A percentile compares a stretch with the other conserved stretches of the same genome.
These are phyloP conservation scores for Leishmania guyanensis DNA, from an alignment of 208 protist species.

Conservation along the genomic window DNA sequence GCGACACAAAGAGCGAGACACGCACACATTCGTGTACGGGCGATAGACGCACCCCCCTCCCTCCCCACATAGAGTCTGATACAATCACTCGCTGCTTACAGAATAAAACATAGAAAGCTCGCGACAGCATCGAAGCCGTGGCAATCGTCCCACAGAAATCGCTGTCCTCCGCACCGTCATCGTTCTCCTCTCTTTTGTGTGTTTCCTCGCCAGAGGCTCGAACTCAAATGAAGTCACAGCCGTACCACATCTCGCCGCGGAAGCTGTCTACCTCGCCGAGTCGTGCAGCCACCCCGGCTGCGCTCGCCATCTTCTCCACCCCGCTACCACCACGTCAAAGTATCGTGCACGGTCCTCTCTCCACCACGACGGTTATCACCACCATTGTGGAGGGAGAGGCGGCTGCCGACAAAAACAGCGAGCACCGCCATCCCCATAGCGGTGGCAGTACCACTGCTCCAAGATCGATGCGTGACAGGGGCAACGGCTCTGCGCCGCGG, in stretches of 20 bases:
- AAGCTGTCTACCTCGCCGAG: neutral
- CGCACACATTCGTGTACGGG: neutral
- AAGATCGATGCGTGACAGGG: neutral
- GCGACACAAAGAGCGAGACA: neutral
- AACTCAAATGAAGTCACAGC: neutral
- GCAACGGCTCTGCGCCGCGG: neutral
- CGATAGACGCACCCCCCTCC: neutral
- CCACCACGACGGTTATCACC: constrained; percentile 21
- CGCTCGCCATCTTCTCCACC: neutral
- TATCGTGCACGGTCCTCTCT: constrained; percentile 22
- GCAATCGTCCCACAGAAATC: neutral
- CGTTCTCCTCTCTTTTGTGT: too few relatives aligned
- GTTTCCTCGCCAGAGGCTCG: too few relatives aligned
- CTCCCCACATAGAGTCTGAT: neutral
- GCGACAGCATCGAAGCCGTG: neutral
- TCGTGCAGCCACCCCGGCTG: neutral
- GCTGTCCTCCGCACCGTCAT: neutral
- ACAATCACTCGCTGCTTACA: neutral
- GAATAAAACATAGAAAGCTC: neutral
- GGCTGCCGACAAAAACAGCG: neutral
- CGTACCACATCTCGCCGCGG: neutral
- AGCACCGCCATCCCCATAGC: neutral
- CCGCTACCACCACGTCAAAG: constrained; percentile 14
- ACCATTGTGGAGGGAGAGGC: constrained; percentile 7
- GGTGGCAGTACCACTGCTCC: neutral